Evolutionary conservation across 2,329 filamentous ascomycete species (phyloP).

Genomic region (Colletotrichum melonis): DNA sequence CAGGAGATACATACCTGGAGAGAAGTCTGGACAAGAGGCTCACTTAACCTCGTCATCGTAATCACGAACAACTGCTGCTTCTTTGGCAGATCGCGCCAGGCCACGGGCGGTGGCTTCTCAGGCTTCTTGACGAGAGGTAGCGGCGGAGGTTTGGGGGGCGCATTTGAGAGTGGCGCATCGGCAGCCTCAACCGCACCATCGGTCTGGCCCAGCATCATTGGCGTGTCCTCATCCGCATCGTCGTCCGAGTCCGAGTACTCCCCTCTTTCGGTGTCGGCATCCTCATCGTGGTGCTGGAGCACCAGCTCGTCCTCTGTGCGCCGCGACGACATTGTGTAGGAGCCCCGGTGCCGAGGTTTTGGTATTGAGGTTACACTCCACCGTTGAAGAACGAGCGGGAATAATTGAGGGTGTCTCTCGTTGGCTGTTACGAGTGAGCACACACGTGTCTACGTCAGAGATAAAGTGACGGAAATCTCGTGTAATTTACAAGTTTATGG

Average conservation of each 20-base stretch:
- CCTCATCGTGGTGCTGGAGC: conserved; percentile 15
- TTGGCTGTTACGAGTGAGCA: neutral
- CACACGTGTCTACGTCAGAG: neutral
- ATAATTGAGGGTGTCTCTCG: neutral
- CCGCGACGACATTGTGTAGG: neutral
- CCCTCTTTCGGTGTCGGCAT: conserved; percentile 19
- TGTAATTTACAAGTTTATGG: neutral
- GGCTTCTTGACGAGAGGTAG: conserved; percentile 9
- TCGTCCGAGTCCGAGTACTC: neutral
- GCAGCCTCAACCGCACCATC: conserved; percentile 14
- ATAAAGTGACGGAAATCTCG: neutral
- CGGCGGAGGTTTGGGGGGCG: neutral
- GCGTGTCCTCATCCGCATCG: conserved; percentile 9
- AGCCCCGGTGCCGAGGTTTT: neutral
- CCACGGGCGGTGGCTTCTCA: conserved; percentile 57
- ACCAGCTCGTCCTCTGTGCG: conserved; percentile 7
- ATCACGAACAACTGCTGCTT: conserved; percentile 84
- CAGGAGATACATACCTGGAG: conserved; percentile 55
- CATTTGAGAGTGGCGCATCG: neutral
- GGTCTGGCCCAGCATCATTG: neutral
- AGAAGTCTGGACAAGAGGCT: conserved; percentile 84
- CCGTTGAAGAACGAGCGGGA: neutral
- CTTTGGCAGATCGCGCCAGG: conserved; percentile 79
- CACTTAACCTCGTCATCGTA: conserved; percentile 81
- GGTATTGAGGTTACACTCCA: neutral